Base-by-base conservation (phyloP, 1,139 yeast genomes). In the Taphrina sp. region DNA sequence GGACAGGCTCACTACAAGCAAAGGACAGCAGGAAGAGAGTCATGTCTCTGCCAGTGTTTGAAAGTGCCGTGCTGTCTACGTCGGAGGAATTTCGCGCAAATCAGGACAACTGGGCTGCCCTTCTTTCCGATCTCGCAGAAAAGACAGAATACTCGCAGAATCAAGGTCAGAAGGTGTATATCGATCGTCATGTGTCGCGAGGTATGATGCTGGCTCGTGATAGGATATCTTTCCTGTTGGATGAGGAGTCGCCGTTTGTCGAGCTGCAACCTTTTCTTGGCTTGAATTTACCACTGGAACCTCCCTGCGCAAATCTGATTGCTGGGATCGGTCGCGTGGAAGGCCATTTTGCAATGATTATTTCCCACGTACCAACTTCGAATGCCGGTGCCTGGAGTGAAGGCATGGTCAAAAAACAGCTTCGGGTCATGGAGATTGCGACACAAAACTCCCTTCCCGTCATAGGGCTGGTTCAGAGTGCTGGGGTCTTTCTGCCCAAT, bases 401-500 rank as follows among this genome's bases (percentile, higher is more conserved):
- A 37, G 8, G 35, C 22, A 69, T 71, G 5, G 71, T 69, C 14
- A 62, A 69, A 34, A 69, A 69, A 61, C 71, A 69, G 51, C 54
- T 67, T 47, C 62, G 72, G 20, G 70, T 71, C 14, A 70, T 67
- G 60, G 70, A 68, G 52, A 66, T 69, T 35, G 72, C 72, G 31
- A 58, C 62, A 57, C 69, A 69, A 56, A 68, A 68, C 63, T 58
- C 59, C 17, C 63, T 69, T 47, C 72, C 72, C 0, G 68, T 71
- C 44, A 60, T 69, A 44, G 69, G 68, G 56, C 61, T 69, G 37
- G 62, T 64, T 2, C 71, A 69, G 58, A 67, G 70, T 20, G 72
- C 71, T n/a, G 72, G 72, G 17, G 72, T 71, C 55, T 68, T 67
- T 57, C 60, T 69, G 42, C 72, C 71, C 19, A 71, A 69, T 58